Conservation (phyloP, 1,284 basidiomycete species). For the Mrakiaceae sp. region DNA sequence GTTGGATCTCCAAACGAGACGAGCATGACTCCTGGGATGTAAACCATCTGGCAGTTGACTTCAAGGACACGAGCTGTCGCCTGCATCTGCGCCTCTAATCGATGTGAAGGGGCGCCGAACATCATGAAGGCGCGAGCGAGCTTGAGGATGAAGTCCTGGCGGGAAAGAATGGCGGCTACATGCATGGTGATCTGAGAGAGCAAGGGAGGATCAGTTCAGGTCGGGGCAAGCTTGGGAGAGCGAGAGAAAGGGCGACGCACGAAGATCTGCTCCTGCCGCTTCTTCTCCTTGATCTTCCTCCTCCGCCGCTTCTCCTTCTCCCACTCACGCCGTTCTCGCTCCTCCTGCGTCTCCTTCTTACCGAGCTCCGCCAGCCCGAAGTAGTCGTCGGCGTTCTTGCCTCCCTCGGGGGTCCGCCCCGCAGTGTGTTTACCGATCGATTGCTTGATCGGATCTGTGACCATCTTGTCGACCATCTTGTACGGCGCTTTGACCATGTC, state of each 20-base stretch:
- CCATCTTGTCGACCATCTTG: slow-evolving; percentile 11
- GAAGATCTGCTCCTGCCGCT: slow-evolving; percentile 66
- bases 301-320: slow-evolving; percentile 41
- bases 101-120: slow-evolving; percentile 64
- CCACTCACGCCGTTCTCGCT: slow-evolving; percentile 39
- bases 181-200: slow-evolving; percentile 66
- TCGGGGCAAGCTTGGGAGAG: not conserved
- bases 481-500: slow-evolving; percentile 15
- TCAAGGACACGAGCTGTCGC: slow-evolving; percentile 76
- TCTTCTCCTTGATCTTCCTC: slow-evolving; percentile 44
- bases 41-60: slow-evolving; percentile 70
- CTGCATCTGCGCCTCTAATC: slow-evolving; percentile 75
- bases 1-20: slow-evolving; percentile 70
- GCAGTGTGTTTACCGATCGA: not conserved
- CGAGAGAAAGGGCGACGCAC: slow-evolving; percentile 37
- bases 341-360: slow-evolving; percentile 32
- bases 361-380: slow-evolving; percentile 21
- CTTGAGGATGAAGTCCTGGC: slow-evolving; percentile 85
- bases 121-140: slow-evolving; percentile 84
- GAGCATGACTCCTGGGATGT: slow-evolving; percentile 72
- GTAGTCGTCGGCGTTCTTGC: slow-evolving; percentile 30
- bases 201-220: slow-evolving; percentile 15
- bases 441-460: not conserved
- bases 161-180: slow-evolving; percentile 70
- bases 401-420: slow-evolving; percentile 23